A percentile compares a stretch with the other conserved stretches of the same genome.
Conservation (phyloP, 2,329 filamentous ascomycete species). For the Tolypocladium sp. region DNA sequence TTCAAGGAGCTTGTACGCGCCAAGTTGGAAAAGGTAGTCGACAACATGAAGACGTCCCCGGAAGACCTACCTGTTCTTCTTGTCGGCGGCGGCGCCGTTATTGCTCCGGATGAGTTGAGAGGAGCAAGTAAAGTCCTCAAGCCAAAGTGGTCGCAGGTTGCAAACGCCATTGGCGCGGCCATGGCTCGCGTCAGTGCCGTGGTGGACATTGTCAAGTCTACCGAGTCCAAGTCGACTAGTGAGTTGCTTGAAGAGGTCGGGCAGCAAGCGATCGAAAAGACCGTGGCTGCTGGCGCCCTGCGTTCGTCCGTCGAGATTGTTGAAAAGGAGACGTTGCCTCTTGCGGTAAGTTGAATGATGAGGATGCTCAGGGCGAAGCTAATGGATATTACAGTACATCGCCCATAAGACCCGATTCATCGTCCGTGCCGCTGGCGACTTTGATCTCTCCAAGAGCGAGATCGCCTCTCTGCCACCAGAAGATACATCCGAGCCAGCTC, state of each 20-base stretch:
- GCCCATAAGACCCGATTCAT: conserved; percentile 46
- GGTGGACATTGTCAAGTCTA: conserved; percentile 40
- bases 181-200: conserved; percentile 50
- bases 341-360: conserved; percentile 28
- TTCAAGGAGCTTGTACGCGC: conserved; percentile 32
- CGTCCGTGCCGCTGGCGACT: conserved; percentile 49
- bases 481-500: not conserved
- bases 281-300: conserved; percentile 35
- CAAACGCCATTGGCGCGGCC: conserved; percentile 57
- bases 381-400: conserved; percentile 28
- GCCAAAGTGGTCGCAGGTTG: conserved; percentile 47
- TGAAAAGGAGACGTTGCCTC: conserved; percentile 43
- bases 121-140: conserved; percentile 49
- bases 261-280: conserved; percentile 31
- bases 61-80: conserved; percentile 50
- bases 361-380: not conserved
- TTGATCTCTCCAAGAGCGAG: conserved; percentile 28
- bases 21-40: conserved; percentile 47
- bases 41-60: conserved; percentile 54
- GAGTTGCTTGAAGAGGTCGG: conserved; percentile 28
- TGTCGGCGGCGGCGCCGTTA: conserved; percentile 53
- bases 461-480: not conserved
- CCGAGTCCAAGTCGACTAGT: conserved; percentile 27
- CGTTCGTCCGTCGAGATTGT: conserved; percentile 35
- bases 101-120: conserved; percentile 43